Conservation (phyloP, 129 eudicot genomes). For the Apium graveolens region DNA sequence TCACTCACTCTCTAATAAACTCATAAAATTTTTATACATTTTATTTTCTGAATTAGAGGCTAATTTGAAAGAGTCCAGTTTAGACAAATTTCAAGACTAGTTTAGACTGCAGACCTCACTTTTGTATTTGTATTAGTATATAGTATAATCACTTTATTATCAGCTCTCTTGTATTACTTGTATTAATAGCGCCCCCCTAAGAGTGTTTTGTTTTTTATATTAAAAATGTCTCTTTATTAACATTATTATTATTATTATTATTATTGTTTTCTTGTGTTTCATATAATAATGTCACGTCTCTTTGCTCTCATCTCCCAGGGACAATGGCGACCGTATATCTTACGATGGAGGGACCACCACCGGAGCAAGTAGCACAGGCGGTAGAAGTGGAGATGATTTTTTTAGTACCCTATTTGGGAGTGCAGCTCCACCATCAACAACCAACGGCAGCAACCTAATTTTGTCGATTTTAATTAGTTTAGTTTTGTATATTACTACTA, state of each 20-base stretch:
- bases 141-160: background rate
- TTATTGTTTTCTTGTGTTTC: background rate
- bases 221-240: background rate
- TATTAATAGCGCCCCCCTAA: too few relatives aligned
- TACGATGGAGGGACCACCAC: slow-evolving; percentile 13
- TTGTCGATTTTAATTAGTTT: slow-evolving; percentile 29
- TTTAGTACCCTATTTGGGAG: slow-evolving; percentile 46
- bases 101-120: background rate
- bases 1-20: background rate
- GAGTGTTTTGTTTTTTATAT: background rate
- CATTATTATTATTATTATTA: background rate
- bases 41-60: background rate
- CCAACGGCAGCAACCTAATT: slow-evolving; percentile 11
- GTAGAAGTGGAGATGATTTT: slow-evolving; percentile 16
- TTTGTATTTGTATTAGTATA: background rate
- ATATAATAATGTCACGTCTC: slow-evolving; percentile 1
- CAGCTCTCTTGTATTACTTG: background rate
- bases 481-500: slow-evolving; percentile 21
- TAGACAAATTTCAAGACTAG: background rate
- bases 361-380: slow-evolving; percentile 14
- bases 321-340: slow-evolving; percentile 17
- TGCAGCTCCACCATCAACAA: slow-evolving; percentile 23
- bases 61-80: background rate
- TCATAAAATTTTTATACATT: too few relatives aligned
- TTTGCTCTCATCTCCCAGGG: slow-evolving; percentile 4